phyloP scores from a whole-genome alignment of 2,329 filamentous ascomycete genomes.

The Tolypocladium nubicola region DNA sequence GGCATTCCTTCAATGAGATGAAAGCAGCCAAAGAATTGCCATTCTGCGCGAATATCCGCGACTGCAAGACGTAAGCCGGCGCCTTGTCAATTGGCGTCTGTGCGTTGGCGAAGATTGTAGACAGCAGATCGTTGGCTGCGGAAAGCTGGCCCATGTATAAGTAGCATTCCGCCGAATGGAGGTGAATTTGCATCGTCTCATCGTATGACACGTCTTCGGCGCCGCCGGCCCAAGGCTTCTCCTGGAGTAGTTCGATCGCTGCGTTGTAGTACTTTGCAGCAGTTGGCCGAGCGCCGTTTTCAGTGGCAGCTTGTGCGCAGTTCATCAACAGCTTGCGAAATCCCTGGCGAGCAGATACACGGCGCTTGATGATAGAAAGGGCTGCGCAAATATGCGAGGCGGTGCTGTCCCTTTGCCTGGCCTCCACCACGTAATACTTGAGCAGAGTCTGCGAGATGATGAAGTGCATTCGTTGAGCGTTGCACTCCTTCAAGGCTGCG shows the following conservation, averaged over 20 bases:
- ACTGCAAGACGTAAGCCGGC: constrained; percentile 73
- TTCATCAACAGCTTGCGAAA: constrained; percentile 71
- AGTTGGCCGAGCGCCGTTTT: constrained; percentile 73
- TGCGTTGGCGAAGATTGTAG: constrained; percentile 59
- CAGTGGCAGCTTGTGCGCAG: constrained; percentile 66
- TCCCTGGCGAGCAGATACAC: constrained; percentile 46
- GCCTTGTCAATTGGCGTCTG: constrained; percentile 69
- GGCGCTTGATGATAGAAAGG: constrained; percentile 60
- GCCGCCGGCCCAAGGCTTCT: constrained; percentile 63
- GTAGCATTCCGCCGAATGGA: constrained; percentile 72
- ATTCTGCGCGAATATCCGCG: constrained; percentile 63
- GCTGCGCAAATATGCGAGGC: constrained; percentile 75
- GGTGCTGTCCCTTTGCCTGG: constrained; percentile 57
- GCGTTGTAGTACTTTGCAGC: constrained; percentile 73
- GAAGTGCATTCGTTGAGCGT: constrained; percentile 76
- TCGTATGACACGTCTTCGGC: constrained; percentile 68
- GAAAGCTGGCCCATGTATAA: constrained; percentile 65
- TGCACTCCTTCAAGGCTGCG: constrained; percentile 56
- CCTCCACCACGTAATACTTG: constrained; percentile 54
- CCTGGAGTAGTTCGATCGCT: constrained; percentile 69
- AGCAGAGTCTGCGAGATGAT: constrained; percentile 74
- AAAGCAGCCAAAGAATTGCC: constrained; percentile 65
- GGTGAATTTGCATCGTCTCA: constrained; percentile 72
- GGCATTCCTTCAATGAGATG: constrained; percentile 56
- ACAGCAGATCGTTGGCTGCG: constrained; percentile 57